Conservation (phyloP, 148 eudicot genomes). For the Camellia lanceoleosa region DNA sequence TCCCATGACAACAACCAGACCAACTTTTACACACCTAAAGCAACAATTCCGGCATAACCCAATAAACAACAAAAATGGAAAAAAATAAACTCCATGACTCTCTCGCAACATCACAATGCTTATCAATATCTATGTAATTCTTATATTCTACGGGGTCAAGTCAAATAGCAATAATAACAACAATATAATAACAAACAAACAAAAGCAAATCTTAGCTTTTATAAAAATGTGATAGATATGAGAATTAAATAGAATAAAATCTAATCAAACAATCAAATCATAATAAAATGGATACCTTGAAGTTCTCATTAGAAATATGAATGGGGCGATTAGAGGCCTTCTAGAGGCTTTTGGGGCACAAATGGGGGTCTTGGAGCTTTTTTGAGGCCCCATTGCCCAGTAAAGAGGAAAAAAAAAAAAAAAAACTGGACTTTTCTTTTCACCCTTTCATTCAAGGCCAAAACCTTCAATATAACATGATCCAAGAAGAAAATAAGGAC, state of each 20-base stretch:
- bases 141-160: no score
- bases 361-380: neutral
- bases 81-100: no score
- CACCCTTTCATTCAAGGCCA: neutral
- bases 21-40: no score
- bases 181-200: neutral
- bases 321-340: neutral
- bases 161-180: neutral
- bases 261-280: neutral
- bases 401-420: no score
- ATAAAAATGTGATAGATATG: neutral
- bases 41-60: no score
- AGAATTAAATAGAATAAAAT: neutral
- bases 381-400: neutral
- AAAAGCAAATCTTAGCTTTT: neutral
- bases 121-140: no score
- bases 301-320: neutral
- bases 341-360: neutral
- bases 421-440: no score
- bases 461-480: neutral
- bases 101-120: no score
- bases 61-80: no score
- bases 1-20: no score
- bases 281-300: neutral
- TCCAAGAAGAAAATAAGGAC: neutral